Evolutionary conservation across 208 protist genomes (phyloP).

Genomic region (Acanthamoeba royreba): DNA sequence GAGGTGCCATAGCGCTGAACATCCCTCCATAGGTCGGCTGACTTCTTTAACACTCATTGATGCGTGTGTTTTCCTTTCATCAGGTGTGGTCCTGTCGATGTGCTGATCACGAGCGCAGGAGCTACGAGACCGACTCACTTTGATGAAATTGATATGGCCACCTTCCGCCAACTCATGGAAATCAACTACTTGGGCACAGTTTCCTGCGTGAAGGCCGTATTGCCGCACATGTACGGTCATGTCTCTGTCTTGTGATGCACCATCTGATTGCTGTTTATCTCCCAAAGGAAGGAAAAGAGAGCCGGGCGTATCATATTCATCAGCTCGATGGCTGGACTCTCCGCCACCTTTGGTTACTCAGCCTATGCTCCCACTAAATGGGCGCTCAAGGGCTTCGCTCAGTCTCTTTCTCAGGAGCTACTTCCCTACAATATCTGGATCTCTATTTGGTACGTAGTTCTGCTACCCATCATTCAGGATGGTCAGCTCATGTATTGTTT

Average conservation of each 20-base stretch:
- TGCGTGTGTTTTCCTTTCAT: background rate
- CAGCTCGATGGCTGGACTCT: conserved; percentile 42
- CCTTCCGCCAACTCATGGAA: conserved; percentile 52
- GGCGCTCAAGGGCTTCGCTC: background rate
- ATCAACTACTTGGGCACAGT: conserved; percentile 66
- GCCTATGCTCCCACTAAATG: conserved; percentile 56
- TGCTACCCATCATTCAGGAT: too few species aligned
- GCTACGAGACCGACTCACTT: conserved; percentile 51
- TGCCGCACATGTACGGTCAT: conserved; percentile 50
- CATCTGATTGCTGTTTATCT: background rate
- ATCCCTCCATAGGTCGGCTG: background rate
- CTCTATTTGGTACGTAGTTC: background rate
- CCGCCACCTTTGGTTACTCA: conserved; percentile 54
- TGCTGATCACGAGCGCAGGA: conserved; percentile 56
- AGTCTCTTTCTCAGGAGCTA: conserved; percentile 44
- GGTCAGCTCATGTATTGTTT: too few species aligned
- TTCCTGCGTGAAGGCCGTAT: conserved; percentile 57
- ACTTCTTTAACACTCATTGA: background rate
- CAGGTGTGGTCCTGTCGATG: conserved; percentile 38
- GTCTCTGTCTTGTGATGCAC: background rate
- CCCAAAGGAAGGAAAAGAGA: background rate
- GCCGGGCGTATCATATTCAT: conserved; percentile 50
- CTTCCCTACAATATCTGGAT: conserved; percentile 40
- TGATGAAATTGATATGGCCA: conserved; percentile 32
- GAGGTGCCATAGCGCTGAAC: background rate